Conservation (phyloP, 805 yeast species). For the Barnettozyma vustinii region DNA sequence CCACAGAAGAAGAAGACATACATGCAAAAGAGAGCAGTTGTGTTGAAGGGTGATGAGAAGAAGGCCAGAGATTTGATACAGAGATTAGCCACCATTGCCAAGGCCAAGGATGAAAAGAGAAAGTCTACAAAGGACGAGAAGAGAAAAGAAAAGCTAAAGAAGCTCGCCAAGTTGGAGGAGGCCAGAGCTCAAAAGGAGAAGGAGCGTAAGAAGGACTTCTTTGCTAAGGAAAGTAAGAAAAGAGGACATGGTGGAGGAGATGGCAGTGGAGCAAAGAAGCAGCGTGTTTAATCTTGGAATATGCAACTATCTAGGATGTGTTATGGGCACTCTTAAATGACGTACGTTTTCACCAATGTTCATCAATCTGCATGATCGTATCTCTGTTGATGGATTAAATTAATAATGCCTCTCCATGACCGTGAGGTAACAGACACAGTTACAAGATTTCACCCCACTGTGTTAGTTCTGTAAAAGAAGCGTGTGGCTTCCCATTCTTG, state of each 20-base stretch:
- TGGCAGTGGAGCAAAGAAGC: constrained; percentile 26
- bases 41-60: constrained; percentile 87
- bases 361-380: too few species aligned
- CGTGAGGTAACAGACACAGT: too few species aligned
- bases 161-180: constrained; percentile 69
- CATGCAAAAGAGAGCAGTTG: constrained; percentile 87
- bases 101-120: constrained; percentile 78
- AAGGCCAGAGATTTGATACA: constrained; percentile 86
- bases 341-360: too few species aligned
- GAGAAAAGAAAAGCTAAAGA: constrained; percentile 70
- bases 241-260: constrained; percentile 35
- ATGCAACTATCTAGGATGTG: neutral
- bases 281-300: constrained; percentile 11
- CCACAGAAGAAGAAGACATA: constrained; percentile 83
- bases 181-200: constrained; percentile 66
- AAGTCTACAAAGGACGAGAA: constrained; percentile 67
- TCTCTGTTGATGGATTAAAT: too few species aligned
- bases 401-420: too few species aligned
- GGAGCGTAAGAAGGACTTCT: constrained; percentile 83
- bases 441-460: too few species aligned
- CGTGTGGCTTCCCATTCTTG: too few species aligned
- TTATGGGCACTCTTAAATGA: too few species aligned
- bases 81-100: constrained; percentile 77
- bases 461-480: too few species aligned
- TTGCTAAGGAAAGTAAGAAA: constrained; percentile 65